Base-by-base conservation (phyloP, 768 basidiomycete species). In the Gelatoporia subvermispora region DNA sequence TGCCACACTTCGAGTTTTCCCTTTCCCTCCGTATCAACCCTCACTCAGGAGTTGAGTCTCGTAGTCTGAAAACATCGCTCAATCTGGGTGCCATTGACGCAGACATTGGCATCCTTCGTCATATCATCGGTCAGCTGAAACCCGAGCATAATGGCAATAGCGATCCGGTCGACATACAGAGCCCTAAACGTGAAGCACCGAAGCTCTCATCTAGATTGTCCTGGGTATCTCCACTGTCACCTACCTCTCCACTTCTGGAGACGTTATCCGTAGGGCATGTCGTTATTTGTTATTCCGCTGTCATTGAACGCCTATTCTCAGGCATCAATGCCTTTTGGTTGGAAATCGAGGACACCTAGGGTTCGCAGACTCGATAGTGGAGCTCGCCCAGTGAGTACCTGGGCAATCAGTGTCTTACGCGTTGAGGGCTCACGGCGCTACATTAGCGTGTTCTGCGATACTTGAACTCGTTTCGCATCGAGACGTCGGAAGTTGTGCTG, bases 1-100 rank as follows among this genome's bases (percentile, higher is more conserved):
- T 31, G 28, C 28, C 28, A 7, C 28, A 13, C 13, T 13, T 31
- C 13, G 65, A 70, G 43, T 64, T 81, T 35, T 61, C 60, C 31
- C 68, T 74, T n/a, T 77, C 75, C 11, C 67, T 77, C 39, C 69
- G 72, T 41, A 80, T 87, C 58, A 78, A 76, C 62, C 84, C 85
- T 4, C 75, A 76, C 50, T 69, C 73, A 44, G 77, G 80, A 18
- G 64, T 84, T 25, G 75, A 84, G 49, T 65, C 72, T 3, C 74
- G 78, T 45, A 82, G 81, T 36, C 59, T 85, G 36, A 69, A 74
- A 15, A 64, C 69, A 4, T 65, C 64, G 3, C 57, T 84, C 31
- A 69, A 66, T 38, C 53, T 81, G 7, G 81, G 72, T 31, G 68
- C 73, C 41, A 68, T 78, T 39, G 66, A 68, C 18, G 48, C 79